Base-by-base conservation (phyloP, 345 rosid species). In the Camelina sativa region DNA sequence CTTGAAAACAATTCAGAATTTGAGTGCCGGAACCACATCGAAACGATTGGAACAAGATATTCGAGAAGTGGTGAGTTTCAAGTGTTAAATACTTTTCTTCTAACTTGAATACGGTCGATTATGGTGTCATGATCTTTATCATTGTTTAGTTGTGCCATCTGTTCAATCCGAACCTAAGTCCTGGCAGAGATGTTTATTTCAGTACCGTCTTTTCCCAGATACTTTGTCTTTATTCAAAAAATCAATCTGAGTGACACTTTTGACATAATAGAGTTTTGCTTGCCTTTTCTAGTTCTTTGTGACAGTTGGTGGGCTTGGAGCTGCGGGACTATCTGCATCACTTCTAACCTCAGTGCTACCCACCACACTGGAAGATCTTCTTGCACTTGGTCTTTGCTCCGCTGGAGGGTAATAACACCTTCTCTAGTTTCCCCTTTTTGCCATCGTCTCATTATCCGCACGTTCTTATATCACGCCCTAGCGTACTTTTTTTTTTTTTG, bases 321-420 rank as follows among this genome's bases (percentile, higher is more conserved):
- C 86, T 34, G 98, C 98, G 22, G 96, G 96, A 25, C 80, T 94
- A 63, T 87, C 96, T 63, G 98, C 98, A 35, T 91, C 97, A 37
- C 93, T 91, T 72, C 83, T 91, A 76, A 90, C 96, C 62, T 94
- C 93, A 48, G 93, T 94, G 59, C 85, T 94, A 51, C 88, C 88
- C 46, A 82, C 95, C 44, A 94, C 95, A 48, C 66, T 90, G 74
- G 98, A 91, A 80, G 99, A 92, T 86, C 97, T 95, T 80, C 97
- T 92, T 32, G 97, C 93, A 41, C 88, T 92, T 30, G 91, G 92
- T 69, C 86, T 95, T 71, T 95, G 97, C 79, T 92, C 97, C n/a
- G 96, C 96, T 67, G 97, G 96, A 80, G 99, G 99, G 97, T 95
- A 67, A 32, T 57, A 16, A 53, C 5, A 32, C 43, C 60, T 12